Conservation (phyloP, 805 yeast species). For the Candida succiphila region DNA sequence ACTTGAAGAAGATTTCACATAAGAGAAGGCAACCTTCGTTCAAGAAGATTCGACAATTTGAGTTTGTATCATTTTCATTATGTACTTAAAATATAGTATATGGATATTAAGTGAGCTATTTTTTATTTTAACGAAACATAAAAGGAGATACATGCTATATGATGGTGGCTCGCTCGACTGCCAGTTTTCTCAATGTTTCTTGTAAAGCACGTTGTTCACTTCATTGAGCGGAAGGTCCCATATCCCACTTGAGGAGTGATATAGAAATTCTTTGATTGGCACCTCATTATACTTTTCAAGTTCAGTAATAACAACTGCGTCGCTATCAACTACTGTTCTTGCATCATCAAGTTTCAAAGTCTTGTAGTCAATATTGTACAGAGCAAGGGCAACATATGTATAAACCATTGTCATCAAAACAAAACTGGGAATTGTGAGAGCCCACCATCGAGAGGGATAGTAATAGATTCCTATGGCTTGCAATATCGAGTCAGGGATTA, state of each 20-base stretch:
- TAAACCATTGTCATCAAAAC: slow-evolving; percentile 64
- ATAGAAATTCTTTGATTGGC: slow-evolving; percentile 30
- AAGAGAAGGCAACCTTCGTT: too few species aligned
- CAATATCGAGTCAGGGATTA: slow-evolving; percentile 52
- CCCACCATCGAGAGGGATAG: slow-evolving; percentile 91
- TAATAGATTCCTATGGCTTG: slow-evolving; percentile 48
- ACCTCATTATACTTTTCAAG: slow-evolving; percentile 6
- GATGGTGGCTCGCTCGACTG: too few species aligned
- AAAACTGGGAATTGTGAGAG: slow-evolving; percentile 65
- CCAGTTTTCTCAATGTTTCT: too few species aligned
- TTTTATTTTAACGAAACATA: too few species aligned
- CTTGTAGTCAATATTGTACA: slow-evolving; percentile 69
- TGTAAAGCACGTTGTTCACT: slow-evolving; percentile 58
- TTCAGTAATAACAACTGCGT: slow-evolving; percentile 25
- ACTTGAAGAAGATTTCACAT: slow-evolving; percentile 26
- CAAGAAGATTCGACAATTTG: not conserved
- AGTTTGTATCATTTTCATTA: not conserved
- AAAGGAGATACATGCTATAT: too few species aligned
- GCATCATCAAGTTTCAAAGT: slow-evolving; percentile 51
- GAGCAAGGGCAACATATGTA: slow-evolving; percentile 57
- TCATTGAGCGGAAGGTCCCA: slow-evolving; percentile 72
- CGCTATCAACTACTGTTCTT: slow-evolving; percentile 62
- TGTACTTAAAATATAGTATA: not conserved
- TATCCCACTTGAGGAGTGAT: slow-evolving; percentile 68
- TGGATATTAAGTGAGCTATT: not conserved